Evolutionary conservation across 805 yeast species (phyloP), one percentile per base, ranked within the genome.

Genomic region (Wickerhamiella siamensis): DNA sequence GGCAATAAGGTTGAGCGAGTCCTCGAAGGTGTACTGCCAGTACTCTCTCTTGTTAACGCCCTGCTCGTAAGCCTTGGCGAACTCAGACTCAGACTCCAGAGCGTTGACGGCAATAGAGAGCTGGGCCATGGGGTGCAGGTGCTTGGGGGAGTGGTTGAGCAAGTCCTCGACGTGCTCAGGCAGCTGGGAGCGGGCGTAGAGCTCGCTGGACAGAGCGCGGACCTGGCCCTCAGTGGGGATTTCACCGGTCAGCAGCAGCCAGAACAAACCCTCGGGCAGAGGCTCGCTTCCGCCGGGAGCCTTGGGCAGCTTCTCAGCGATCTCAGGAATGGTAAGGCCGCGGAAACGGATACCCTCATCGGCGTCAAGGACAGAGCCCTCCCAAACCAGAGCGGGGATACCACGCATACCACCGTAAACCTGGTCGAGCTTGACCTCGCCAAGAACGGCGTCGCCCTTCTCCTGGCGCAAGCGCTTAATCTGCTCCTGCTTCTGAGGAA

Each of bases 401-500:
- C 93, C 93, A 63, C 93, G 74, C 87, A 78, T 78, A 69, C 93
- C 93, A 67, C 93, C 93, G 65, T 80, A 82, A 33, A 86, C 87
- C 66, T 80, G 88, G 61, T 77, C 83, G 47, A 81, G 67, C 44
- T 69, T 62, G 49, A 79, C 79, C 63, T 80, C 83, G 51, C 84
- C 88, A 50, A 81, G 77, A 40, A 70, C 80, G 59, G 82, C 74
- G 62, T 53, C 50, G 43, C 97, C 98, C 65, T 88, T 74, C 58
- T 86, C 93, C 64, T 83, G 72, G 67, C 88, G 86, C 64, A 88
- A 77, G 56, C 77, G 61, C 70, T 80, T 82, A 66, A 91, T 79
- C 70, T 86, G 83, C 64, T 84, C 95, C 54, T 81, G 81, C 71
- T 83, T 83, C 58, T 74, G 86, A 52, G 97, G 97, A 62, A 87